Base-by-base conservation (phyloP, 2,329 filamentous ascomycete species). In the Paracorniculantispora psalliotae region DNA sequence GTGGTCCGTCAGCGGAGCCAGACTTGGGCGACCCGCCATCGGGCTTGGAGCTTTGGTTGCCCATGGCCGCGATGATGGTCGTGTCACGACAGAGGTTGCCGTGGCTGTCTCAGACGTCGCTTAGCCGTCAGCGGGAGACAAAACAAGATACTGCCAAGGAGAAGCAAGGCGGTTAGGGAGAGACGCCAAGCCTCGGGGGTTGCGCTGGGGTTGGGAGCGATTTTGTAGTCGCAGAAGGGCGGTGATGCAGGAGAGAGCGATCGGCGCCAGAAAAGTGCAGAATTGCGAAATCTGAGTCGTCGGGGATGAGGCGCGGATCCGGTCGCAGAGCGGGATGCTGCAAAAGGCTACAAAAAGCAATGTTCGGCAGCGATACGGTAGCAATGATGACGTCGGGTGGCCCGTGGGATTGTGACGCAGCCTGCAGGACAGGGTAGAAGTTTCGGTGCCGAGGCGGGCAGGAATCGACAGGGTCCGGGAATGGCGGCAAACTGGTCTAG, bases 11-110 rank as follows among this genome's bases (percentile, higher is more conserved):
- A 61, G 72, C 70, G 61, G 77, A 76, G 61, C 74, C 71, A 54
- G 72, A 71, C 44, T 89, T 67, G 61, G 75, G 70, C 61, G 71
- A 73, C 61, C 73, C 73, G 65, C 78, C 77, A 67, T 78, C 74
- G 70, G 83, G 81, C 67, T 83, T 84, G 67, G 89, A 92, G 67
- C 80, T 81, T 75, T 90, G 85, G 74, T 91, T 92, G 71, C 89
- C 89, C 89, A 92, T 92, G 66, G 62, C 75, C 39, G 59, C 52
- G 48, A 49, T 35, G 52, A 47, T 53, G 37, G 48, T 47, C 43
- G 28, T 37, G 52, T 44, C 53, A 35, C 53, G 35, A 44, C 43
- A 33, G 44, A 25, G 43, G 48, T 60, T 64, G 63, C 59, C 60
- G 63, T 61, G 60, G 61, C 60, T 68, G 67, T 68, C 64, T 69